A percentile compares a stretch with the other conserved stretches of the same genome.
Conservation (phyloP, 2,329 filamentous ascomycete genomes). For the Aspergillus novoparasiticus region DNA sequence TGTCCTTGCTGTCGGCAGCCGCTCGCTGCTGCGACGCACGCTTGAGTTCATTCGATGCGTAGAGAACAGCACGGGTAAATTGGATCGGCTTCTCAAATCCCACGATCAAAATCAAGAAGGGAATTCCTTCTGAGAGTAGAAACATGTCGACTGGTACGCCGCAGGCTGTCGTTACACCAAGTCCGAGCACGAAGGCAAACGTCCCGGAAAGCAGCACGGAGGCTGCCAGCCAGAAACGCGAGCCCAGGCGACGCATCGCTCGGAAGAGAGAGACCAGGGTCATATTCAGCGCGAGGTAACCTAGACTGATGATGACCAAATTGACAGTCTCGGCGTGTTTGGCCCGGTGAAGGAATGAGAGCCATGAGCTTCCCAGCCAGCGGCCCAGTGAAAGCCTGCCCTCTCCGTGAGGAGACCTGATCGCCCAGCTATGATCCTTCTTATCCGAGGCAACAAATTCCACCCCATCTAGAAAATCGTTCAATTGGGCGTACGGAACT, state of each 20-base stretch:
- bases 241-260: not conserved
- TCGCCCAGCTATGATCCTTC: not conserved
- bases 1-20: too few relatives aligned
- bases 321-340: not conserved
- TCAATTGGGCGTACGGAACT: not conserved
- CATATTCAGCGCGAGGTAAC: not conserved
- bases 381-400: not conserved
- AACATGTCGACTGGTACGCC: not conserved
- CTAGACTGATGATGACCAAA: not conserved
- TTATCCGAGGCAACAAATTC: not conserved
- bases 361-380: not conserved
- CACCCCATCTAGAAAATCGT: not conserved
- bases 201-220: not conserved
- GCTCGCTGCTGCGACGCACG: not conserved
- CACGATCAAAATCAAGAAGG: not conserved
- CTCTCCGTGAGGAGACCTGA: not conserved
- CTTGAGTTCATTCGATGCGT: not conserved
- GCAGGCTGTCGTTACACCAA: not conserved
- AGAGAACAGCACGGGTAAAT: not conserved
- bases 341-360: not conserved
- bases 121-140: not conserved
- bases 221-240: not conserved
- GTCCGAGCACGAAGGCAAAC: not conserved
- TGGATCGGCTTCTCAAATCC: constrained; percentile 1
- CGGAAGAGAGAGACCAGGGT: not conserved